A percentile compares a stretch with the other conserved stretches of the same genome.
phyloP scores from a whole-genome alignment of 495 filamentous ascomycete genomes.

The Penicillium maclennaniae region DNA sequence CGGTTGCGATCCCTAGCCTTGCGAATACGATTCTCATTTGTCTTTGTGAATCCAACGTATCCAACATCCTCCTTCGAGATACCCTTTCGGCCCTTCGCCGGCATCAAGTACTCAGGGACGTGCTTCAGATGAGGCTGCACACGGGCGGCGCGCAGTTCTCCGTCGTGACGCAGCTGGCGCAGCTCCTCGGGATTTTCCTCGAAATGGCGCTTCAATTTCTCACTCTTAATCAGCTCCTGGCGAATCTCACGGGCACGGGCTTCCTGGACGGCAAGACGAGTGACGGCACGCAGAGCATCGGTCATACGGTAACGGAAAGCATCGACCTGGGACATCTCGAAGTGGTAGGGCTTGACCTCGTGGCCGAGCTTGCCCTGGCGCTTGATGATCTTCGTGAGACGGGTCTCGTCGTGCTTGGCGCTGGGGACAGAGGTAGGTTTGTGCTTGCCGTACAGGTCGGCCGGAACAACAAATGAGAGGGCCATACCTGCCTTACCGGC shows the following conservation, averaged over 20 bases:
- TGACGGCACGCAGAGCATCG: conserved; percentile 80
- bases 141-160: conserved; percentile 72
- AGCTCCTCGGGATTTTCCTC: conserved; percentile 94
- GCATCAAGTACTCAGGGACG: conserved; percentile 91
- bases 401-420: conserved; percentile 75
- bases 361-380: conserved; percentile 69
- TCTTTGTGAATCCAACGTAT: conserved; percentile 74
- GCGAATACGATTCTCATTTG: conserved; percentile 66
- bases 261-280: conserved; percentile 78
- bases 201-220: conserved; percentile 91
- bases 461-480: conserved; percentile 86
- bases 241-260: conserved; percentile 82
- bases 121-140: conserved; percentile 89
- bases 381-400: conserved; percentile 67
- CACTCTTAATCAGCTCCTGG: conserved; percentile 84
- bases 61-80: conserved; percentile 58
- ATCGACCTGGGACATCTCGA: conserved; percentile 91
- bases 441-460: conserved; percentile 78
- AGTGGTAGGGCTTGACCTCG: conserved; percentile 81
- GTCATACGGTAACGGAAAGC: conserved; percentile 93
- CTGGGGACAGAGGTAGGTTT: conserved; percentile 73
- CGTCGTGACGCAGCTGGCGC: conserved; percentile 83
- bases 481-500: conserved; percentile 90
- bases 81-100: conserved; percentile 67
- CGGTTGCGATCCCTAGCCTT: conserved; percentile 64